Evolutionary conservation across 2,329 filamentous ascomycete genomes (phyloP), one percentile per base, ranked within the genome.

Genomic region (Passalora sequoiae): DNA sequence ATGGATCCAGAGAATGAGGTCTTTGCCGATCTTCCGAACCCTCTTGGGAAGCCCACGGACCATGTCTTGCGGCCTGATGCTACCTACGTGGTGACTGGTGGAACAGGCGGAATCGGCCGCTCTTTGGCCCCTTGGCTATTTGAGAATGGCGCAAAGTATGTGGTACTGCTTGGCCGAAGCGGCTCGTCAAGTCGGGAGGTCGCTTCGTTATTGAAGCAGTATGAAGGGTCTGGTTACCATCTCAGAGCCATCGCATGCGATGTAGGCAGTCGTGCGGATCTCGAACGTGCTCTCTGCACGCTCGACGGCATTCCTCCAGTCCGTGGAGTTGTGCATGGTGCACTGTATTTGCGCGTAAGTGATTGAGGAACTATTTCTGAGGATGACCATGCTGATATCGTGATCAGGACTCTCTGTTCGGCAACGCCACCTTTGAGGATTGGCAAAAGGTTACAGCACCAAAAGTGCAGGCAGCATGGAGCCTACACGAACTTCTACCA

Each of bases 391-490:
- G n/a, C n/a, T n/a, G n/a, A n/a, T n/a, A n/a, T n/a, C n/a, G n/a
- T n/a, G n/a, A n/a, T n/a, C n/a, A 15, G 25, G 5, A 33, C 24
- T n/a, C 32, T 13, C n/a, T 44, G 3, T 32, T 49, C 12, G 21
- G 7, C 10, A 41, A 41, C 15, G 13, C 38, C 31, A 46, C 28
- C 8, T 24, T 17, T 15, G 29, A 44, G 12, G 44, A 50, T 8
- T 53, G 33, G 29, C 37, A 43, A 4, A 37, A 19, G 6, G 40
- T 46, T 13, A 40, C 53, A 4, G 20, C 15, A 1, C 54, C 60
- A 12, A 65, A 64, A 39, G 52, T 63, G 6, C 9, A 47, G 6
- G 60, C 58, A 6, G 55, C 59, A n/a, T 56, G 53, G 49, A 60
- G 63, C 28, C 44, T 64, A 12, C 57, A 57, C 46, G 10, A 42